Evolutionary conservation across 352 stramenopile genomes (phyloP).

Genomic region (Globisporangium perplexum): DNA sequence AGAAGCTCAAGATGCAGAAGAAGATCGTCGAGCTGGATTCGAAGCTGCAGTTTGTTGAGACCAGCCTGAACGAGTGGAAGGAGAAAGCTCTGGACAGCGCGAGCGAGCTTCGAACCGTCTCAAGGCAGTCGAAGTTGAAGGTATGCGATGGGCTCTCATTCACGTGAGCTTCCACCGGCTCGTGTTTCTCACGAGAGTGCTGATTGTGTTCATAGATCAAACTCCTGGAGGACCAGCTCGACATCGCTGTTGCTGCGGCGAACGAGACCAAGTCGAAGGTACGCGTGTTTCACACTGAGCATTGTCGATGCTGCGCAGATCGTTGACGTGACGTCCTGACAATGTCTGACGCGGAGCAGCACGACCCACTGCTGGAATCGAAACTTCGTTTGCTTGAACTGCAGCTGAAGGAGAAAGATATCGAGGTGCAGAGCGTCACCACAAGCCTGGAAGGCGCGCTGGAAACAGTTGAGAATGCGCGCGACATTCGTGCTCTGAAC

Average conservation of each 20-base stretch:
- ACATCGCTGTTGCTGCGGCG: conserved; percentile 32
- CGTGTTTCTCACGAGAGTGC: too few relatives aligned
- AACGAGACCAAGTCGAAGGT: conserved; percentile 12
- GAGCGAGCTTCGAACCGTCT: conserved; percentile 36
- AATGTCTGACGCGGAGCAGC: conserved; percentile 19
- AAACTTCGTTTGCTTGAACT: conserved; percentile 61
- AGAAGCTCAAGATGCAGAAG: conserved; percentile 62
- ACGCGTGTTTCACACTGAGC: not conserved
- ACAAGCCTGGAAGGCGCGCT: conserved; percentile 39
- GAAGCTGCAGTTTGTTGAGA: conserved; percentile 58
- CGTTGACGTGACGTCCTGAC: conserved; percentile 1
- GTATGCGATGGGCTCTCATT: conserved; percentile 12
- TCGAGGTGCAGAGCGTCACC: conserved; percentile 36
- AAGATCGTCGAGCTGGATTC: conserved; percentile 68
- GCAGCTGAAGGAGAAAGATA: conserved; percentile 57
- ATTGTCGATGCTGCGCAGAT: too few relatives aligned
- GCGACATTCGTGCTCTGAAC: conserved; percentile 48
- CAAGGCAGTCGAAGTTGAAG: conserved; percentile 47
- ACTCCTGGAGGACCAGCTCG: conserved; percentile 55
- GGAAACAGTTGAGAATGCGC: conserved; percentile 39
- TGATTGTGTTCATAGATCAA: too few relatives aligned
- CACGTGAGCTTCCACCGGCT: too few relatives aligned
- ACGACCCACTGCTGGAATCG: conserved; percentile 54
- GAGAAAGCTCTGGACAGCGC: conserved; percentile 57
- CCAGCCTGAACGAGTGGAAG: conserved; percentile 61